These are phyloP conservation scores for Puccinia triticina DNA, from an alignment of 1,284 basidiomycete species.

Conservation along the genomic window DNA sequence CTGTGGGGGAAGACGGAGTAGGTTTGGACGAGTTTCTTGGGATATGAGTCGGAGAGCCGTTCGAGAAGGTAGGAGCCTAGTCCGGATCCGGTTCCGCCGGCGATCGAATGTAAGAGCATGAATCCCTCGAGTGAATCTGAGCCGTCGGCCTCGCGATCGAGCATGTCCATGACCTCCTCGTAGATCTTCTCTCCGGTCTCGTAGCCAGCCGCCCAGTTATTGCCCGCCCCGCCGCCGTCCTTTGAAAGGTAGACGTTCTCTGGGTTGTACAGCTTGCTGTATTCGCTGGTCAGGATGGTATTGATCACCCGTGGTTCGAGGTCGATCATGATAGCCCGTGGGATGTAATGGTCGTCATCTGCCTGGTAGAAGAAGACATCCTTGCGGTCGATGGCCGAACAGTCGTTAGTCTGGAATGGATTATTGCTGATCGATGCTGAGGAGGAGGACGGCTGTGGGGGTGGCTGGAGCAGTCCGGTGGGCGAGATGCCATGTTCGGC, in stretches of 20 bases:
- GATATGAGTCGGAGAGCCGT: conserved; percentile 93
- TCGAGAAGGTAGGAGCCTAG: conserved; percentile 96
- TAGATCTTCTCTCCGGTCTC: conserved; percentile 85
- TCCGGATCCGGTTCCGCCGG: conserved; percentile 96
- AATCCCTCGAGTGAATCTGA: conserved; percentile 99
- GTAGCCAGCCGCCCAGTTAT: conserved; percentile 96
- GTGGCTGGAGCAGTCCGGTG: conserved; percentile 65
- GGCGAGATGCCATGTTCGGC: conserved; percentile 94
- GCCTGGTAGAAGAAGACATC: conserved; percentile 99
- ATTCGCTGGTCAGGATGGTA: conserved; percentile 87
- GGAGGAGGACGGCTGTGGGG: conserved; percentile 8
- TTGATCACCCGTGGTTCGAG: conserved; percentile 98
- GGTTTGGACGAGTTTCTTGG: conserved; percentile 98
- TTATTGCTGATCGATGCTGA: background rate
- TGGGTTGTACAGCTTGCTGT: conserved; percentile 92
- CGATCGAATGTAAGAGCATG: conserved; percentile 98
- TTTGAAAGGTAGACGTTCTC: conserved; percentile 96
- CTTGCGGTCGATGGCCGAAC: conserved; percentile 72
- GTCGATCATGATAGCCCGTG: conserved; percentile 92
- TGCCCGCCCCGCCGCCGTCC: conserved; percentile 95
- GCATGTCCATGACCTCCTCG: conserved; percentile 98
- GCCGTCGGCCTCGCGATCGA: conserved; percentile 96
- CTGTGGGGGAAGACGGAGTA: conserved; percentile 98
- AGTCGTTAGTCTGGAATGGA: conserved; percentile 30
- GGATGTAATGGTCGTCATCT: conserved; percentile 99